Evolutionary conservation across 116 monocot genomes (phyloP), one percentile per base, ranked within the genome.

Genomic region (Posidonia oceanica): DNA sequence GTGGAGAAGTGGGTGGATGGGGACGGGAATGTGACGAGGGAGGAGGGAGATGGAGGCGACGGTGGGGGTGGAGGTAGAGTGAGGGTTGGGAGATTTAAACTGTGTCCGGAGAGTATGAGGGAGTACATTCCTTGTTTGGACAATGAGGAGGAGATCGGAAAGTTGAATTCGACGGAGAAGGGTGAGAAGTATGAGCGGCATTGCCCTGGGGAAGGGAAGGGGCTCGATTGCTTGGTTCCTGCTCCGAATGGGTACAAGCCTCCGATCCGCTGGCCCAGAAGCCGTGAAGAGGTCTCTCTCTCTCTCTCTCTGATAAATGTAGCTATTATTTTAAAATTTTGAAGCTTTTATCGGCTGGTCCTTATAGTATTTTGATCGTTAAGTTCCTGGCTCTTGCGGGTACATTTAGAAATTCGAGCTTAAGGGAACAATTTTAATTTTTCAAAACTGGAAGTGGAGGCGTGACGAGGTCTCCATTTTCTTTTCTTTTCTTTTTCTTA

Each of bases 91-190:
- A 92, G 73, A 80, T 91, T 88, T 56, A 37, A 14, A 70, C 3
- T 84, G 11, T 98, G 93, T 66, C 81, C 82, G n/a, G 79, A 78
- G 73, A 76, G 74, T 4, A 89, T 87, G 89, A 82, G 77, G 74
- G 98, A 98, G 77, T 90, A 88, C 66, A 88, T 98, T 53, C 98
- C 97, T 29, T 97, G 97, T 63, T 70, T 97, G 87, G 97, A 97
- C 54, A 92, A 97, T 63, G 80, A 52, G 69, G 89, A 83, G 75
- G 85, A 66, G 51, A 89, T 97, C 53, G 76, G 41, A 59, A 85
- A 64, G 75, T 76, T 97, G 44, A 81, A 68, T 11, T 87, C 85
- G 29, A 87, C 78, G 40, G 87, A 81, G 63, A 85, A 69, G 70
- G 97, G 97, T 69, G 89, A 97, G 85, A 78, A 74, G 66, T 97